Evolutionary conservation across 331 rosid genomes (phyloP), one percentile per base, ranked within the genome.

Genomic region (Malus hybrid): DNA sequence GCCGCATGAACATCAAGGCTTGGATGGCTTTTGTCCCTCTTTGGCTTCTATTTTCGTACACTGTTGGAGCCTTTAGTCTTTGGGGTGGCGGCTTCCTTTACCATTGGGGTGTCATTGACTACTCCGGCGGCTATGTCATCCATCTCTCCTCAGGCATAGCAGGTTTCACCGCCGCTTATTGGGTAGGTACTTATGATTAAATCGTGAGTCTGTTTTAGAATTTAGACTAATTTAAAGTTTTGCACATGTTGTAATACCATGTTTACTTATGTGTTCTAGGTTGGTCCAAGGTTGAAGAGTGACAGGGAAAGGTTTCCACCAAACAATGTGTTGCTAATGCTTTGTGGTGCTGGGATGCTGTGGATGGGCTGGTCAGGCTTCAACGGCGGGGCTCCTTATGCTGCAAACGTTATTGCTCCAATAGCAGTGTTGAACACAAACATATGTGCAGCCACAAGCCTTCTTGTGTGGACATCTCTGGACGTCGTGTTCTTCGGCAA

Each of bases 321-420:
- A 7, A 93, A 93, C 88, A 93, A 93, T 32, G 89, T 93, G 33
- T 39, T 93, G 71, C 88, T 93, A 2, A 93, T 89, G 97, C 85
- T 93, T n/a, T 90, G 90, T 16, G 96, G 97, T 6, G 92, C 97
- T 0, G 91, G 98, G 72, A 77, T 90, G 76, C 32, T 90, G 63
- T 93, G 98, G 97, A 89, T 93, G 97, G 97, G 97, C 4, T 93
- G 96, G 97, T 90, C 97, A 18, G 97, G 98, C 13, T 90, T 93
- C 85, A 93, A 93, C 19, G 97, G 98, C 0, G 97, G 97, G 3
- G 97, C 96, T 22, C 97, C 97, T 0, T 92, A 85, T 61, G 93
- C 97, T 3, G 95, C 97, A 10, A 93, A 88, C 74, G 34, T 87
- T 12, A 76, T 61, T 46, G 81, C 98, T 10, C 88, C 97, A 4